Conservation (phyloP, 768 basidiomycete species). For the Lactarius sp. region DNA sequence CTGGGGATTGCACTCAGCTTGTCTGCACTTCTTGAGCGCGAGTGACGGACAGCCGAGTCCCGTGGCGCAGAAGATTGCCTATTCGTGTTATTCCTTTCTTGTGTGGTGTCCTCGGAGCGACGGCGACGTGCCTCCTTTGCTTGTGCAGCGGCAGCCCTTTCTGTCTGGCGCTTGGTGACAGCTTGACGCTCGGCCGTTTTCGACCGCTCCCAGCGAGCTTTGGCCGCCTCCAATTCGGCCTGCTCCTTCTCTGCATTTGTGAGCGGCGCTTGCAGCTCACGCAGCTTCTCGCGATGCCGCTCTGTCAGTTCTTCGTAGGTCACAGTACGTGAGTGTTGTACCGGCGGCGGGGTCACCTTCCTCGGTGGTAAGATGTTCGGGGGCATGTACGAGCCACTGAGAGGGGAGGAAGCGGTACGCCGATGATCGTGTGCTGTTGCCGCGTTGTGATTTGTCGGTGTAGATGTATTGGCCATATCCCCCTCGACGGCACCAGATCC, state of each 20-base stretch:
- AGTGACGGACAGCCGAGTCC: constrained; percentile 32
- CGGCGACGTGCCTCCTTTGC: constrained; percentile 49
- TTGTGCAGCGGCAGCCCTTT: constrained; percentile 46
- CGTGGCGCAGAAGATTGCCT: constrained; percentile 6
- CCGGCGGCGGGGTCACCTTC: constrained; percentile 43
- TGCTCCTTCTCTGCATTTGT: constrained; percentile 77
- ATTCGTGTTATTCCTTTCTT: constrained; percentile 9
- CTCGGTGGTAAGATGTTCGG: constrained; percentile 44
- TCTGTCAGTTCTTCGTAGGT: constrained; percentile 88
- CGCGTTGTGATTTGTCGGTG: background rate
- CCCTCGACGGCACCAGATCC: constrained; percentile 32
- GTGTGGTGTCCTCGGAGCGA: constrained; percentile 39
- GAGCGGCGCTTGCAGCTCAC: constrained; percentile 75
- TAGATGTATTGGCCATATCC: constrained; percentile 4
- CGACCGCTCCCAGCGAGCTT: constrained; percentile 77
- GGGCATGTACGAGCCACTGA: constrained; percentile 33
- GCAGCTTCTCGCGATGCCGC: constrained; percentile 80
- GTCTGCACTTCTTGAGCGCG: constrained; percentile 58
- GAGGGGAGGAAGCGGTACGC: constrained; percentile 16
- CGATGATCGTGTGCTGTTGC: constrained; percentile 7
- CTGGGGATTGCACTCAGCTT: constrained; percentile 44
- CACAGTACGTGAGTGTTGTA: constrained; percentile 51
- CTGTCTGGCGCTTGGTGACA: constrained; percentile 66
- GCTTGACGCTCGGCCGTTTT: constrained; percentile 70
- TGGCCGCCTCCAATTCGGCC: constrained; percentile 69